Evolutionary conservation across 148 eudicot species (phyloP), one percentile per base, ranked within the genome.

Genomic region (Pharnaceum exiguum): DNA sequence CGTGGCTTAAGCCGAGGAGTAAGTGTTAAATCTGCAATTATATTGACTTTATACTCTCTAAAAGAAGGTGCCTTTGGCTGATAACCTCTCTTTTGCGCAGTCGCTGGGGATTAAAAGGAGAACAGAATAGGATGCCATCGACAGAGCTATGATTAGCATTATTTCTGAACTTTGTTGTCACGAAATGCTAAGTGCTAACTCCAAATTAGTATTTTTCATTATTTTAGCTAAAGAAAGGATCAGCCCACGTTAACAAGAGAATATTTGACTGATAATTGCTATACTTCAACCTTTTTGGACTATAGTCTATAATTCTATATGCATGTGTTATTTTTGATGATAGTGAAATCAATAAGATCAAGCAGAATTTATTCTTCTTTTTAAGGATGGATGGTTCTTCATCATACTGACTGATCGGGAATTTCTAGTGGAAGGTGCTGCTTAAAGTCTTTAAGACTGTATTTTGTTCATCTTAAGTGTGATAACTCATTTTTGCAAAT

Each of bases 51-150:
- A n/a, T n/a, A n/a, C n/a, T n/a, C n/a, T n/a, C 22, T 17, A 7
- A 52, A 52, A 52, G 57, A 31, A 27, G 22, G 40, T 21, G 15
- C 22, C 57, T 32, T 52, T 52, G 57, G 39, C 22, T 52, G 26
- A 21, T 52, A 52, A 52, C 57, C 57, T 52, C 40, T 52, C 57
- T 52, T 52, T 32, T 19, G 5, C 36, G 36, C 55, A 17, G 37
- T 17, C 24, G 10, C 18, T 29, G 36, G 37, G 55, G 31, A 51
- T 29, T 51, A 3, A 45, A 45, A n/a, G 17, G 17, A 22, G 3
- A 1, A 16, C 5, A 16, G 11, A n/a, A 29, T n/a, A 27, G 15
- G 37, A 26, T 51, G 55, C 57, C 57, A 10, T 18, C 3, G 31
- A 27, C 12, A 24, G 10, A 19, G n/a, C 42, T 18, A 29, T 7